phyloP scores from a whole-genome alignment of 495 filamentous ascomycete genomes.

The Penicillium mononematosum region DNA sequence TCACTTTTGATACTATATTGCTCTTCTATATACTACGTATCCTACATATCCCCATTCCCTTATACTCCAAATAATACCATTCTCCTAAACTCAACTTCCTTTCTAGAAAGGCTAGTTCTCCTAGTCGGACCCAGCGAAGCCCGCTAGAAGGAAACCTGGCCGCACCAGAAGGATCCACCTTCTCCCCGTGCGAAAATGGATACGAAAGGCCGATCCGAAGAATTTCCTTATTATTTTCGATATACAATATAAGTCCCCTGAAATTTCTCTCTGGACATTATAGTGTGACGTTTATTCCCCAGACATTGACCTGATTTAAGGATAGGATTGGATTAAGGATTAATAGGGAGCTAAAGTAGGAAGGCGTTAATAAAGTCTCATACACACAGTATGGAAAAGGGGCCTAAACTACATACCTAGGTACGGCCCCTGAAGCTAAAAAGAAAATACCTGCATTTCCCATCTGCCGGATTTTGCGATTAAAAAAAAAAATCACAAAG shows the following conservation, averaged over 20 bases:
- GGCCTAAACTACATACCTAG: not conserved
- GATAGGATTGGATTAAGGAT: slow-evolving; percentile 9
- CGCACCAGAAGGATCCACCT: slow-evolving; percentile 44
- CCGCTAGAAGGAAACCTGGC: slow-evolving; percentile 36
- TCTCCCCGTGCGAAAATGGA: slow-evolving; percentile 37
- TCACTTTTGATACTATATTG: too few relatives aligned
- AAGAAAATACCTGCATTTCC: not conserved
- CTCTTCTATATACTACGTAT: too few relatives aligned
- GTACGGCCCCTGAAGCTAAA: slow-evolving; percentile 7
- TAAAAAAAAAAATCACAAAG: not conserved
- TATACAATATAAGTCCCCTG: not conserved
- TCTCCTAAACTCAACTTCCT: slow-evolving; percentile 12
- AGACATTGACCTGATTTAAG: slow-evolving; percentile 14
- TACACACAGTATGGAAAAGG: slow-evolving; percentile 14
- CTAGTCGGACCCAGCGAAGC: slow-evolving; percentile 31
- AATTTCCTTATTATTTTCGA: slow-evolving; percentile 9
- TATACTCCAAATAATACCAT: not conserved
- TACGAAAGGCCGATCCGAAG: slow-evolving; percentile 40
- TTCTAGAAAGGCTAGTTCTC: slow-evolving; percentile 15
- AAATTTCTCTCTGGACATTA: not conserved
- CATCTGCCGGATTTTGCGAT: slow-evolving; percentile 4
- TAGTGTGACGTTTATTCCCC: not conserved
- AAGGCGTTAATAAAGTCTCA: not conserved
- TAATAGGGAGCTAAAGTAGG: slow-evolving; percentile 4
- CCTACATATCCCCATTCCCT: too few relatives aligned